Conservation (phyloP, 805 yeast genomes). For the Kockiozyma suomiensis region DNA sequence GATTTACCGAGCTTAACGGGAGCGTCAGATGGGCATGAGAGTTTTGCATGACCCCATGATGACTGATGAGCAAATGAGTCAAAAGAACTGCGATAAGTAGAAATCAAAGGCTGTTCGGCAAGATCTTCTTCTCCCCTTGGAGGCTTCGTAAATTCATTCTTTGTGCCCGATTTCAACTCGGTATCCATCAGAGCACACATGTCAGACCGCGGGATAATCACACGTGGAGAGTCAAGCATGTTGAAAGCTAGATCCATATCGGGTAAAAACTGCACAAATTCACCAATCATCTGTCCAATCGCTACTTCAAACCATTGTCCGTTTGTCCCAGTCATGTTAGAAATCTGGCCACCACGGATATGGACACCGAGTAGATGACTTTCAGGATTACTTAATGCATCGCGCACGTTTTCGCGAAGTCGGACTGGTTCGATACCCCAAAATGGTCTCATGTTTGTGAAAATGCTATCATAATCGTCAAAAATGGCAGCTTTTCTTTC, state of each 20-base stretch:
- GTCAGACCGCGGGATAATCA: conserved; percentile 33
- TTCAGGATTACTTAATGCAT: conserved; percentile 25
- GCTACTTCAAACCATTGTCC: conserved; percentile 32
- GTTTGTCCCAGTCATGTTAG: conserved; percentile 21
- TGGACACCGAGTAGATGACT: conserved; percentile 26
- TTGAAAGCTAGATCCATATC: conserved; percentile 38
- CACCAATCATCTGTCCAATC: conserved; percentile 23
- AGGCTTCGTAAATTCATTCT: conserved; percentile 22
- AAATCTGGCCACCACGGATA: conserved; percentile 29
- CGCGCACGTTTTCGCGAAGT: conserved; percentile 30
- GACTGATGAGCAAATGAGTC: conserved; percentile 27
- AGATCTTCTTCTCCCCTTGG: conserved; percentile 14
- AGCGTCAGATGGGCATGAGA: conserved; percentile 22
- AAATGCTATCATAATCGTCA: conserved; percentile 35
- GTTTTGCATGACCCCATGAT: conserved; percentile 28
- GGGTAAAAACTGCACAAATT: conserved; percentile 34
- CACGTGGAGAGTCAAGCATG: conserved; percentile 35
- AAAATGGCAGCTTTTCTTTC: conserved; percentile 24
- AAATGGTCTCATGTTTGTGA: conserved; percentile 32
- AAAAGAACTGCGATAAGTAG: conserved; percentile 7
- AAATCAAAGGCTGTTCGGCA: conserved; percentile 6
- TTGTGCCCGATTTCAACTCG: conserved; percentile 23
- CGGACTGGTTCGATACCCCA: conserved; percentile 34
- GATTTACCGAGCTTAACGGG: conserved; percentile 17
- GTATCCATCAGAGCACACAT: conserved; percentile 16